Evolutionary conservation across 305 asterid genomes (phyloP).

Genomic region (Solanum hybrid): DNA sequence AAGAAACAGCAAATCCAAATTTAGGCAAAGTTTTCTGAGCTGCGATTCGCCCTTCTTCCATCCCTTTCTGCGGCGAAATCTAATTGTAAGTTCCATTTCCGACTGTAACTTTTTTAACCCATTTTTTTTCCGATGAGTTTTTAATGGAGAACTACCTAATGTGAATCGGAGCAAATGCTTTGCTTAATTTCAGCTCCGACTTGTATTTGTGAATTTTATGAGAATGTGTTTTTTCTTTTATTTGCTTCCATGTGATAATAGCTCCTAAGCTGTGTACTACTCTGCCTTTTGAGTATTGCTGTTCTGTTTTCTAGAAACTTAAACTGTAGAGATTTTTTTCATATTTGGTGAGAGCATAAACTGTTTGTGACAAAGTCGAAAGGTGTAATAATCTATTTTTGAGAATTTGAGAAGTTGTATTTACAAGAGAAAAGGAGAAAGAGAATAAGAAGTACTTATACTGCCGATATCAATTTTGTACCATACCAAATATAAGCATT

Average conservation of each 20-base stretch:
- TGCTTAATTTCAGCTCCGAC: not conserved
- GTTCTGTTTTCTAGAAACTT: not conserved
- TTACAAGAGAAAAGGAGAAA: not conserved
- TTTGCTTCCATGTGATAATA: not conserved
- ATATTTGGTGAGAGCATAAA: not conserved
- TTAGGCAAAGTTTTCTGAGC: not conserved
- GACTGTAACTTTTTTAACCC: not conserved
- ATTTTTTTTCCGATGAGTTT: not conserved
- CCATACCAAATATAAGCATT: not conserved
- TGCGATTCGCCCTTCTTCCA: not conserved
- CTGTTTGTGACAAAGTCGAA: not conserved
- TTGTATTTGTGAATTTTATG: not conserved
- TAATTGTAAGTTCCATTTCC: not conserved
- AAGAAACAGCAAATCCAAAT: not conserved
- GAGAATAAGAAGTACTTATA: not conserved
- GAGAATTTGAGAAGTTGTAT: not conserved
- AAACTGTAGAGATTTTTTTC: not conserved
- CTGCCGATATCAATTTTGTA: not conserved
- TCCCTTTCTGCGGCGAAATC: not conserved
- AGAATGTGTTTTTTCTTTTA: not conserved
- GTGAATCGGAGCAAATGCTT: not conserved
- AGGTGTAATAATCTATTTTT: not conserved
- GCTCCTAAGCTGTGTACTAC: not conserved
- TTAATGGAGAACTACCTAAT: not conserved
- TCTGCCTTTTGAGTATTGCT: not conserved